Conservation (phyloP, 1,139 yeast genomes). For the Scheffersomyces stambukii region DNA sequence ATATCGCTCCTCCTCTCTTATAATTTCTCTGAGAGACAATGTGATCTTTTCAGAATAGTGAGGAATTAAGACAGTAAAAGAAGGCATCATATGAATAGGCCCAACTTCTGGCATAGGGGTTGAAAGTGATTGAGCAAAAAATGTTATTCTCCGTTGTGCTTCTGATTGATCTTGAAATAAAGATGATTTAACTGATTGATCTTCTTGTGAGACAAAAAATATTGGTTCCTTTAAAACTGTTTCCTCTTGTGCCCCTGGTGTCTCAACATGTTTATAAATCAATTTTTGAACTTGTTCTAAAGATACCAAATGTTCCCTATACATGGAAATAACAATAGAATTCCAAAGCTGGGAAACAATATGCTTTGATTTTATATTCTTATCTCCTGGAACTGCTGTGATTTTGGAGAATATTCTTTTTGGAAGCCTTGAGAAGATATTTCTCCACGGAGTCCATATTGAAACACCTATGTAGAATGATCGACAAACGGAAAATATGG, state of each 20-base stretch:
- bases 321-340: constrained; percentile 52
- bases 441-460: constrained; percentile 58
- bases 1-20: constrained; percentile 43
- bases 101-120: constrained; percentile 50
- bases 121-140: constrained; percentile 52
- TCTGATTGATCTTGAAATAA: constrained; percentile 36
- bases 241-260: constrained; percentile 21
- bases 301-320: constrained; percentile 50
- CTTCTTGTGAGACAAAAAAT: constrained; percentile 50
- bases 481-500: constrained; percentile 44
- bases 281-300: constrained; percentile 47
- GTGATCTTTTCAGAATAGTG: constrained; percentile 50
- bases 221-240: constrained; percentile 39
- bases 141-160: constrained; percentile 49
- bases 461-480: constrained; percentile 50
- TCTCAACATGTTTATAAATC: constrained; percentile 34
- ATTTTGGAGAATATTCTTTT: constrained; percentile 47
- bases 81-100: constrained; percentile 42
- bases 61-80: constrained; percentile 49
- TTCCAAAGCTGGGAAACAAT: constrained; percentile 51
- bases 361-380: constrained; percentile 26
- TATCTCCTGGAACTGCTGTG: constrained; percentile 27
- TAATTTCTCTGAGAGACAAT: constrained; percentile 43
- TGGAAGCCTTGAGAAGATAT: constrained; percentile 48
- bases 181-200: constrained; percentile 34